Base-by-base conservation (phyloP, 441 rosid species). In the Erodium chrysanthum region DNA sequence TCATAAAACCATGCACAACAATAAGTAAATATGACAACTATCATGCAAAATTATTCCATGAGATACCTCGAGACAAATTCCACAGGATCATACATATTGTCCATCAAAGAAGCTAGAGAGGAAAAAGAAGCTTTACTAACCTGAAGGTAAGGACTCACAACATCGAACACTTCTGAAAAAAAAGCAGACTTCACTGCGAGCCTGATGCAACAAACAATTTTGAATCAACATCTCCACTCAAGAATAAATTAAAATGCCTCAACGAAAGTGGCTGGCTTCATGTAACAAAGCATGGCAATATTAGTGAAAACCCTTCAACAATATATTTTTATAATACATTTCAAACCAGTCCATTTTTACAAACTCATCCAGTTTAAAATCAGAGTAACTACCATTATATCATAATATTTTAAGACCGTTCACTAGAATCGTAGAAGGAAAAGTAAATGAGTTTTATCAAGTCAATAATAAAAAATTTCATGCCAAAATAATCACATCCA, bases 61-160 rank as follows among this genome's bases (percentile, higher is more conserved):
- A n/a, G 48, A 42, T 42, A 42, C 12, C 12, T 10, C 10, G 11
- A 42, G 48, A 42, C 10, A 9, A n/a, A 67, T 44, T 29, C 22
- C 8, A 50, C 21, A 21, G 62, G 23, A 31, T 69, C 15, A 59
- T 15, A 25, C n/a, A n/a, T 29, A 50, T 40, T 37, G 17, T 5
- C n/a, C 29, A 23, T 12, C 37, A 40, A 4, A 4, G 46, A 66
- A n/a, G 69, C 18, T 40, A 15, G 48, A 50, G 61, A 0, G 5
- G 33, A 37, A 70, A 8, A 60, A 23, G 33, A 64, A 74, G 66
- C 31, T 37, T 68, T 64, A 74, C 81, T 76, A 68, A 88, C 96
- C 95, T 91, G 96, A 69, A 88, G 84, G 71, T 76, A 81, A 61
- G 91, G 91, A 44, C 79, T 72, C 73, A 84, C 73, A 17, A 44